Conservation (phyloP, 2,329 filamentous ascomycete genomes). For the Teratosphaeriaceae sp. region DNA sequence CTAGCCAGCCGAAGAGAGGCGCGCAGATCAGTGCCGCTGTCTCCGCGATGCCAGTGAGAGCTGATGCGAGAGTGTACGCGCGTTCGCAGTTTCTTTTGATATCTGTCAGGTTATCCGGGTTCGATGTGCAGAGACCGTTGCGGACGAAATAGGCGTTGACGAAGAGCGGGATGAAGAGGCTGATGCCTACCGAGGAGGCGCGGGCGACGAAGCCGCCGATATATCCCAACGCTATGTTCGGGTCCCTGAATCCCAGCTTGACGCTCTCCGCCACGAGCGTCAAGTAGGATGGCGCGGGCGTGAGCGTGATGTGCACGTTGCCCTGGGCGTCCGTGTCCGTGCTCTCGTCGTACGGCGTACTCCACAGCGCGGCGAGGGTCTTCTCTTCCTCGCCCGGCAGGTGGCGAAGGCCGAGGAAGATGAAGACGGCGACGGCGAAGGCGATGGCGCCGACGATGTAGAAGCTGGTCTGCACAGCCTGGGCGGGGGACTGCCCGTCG, state of each 20-base stretch:
- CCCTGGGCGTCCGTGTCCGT: slow-evolving; percentile 19
- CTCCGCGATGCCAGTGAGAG: slow-evolving; percentile 84
- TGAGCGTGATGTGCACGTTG: slow-evolving; percentile 18
- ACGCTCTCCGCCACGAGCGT: slow-evolving; percentile 36
- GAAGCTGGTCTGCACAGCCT: slow-evolving; percentile 77
- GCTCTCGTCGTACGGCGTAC: slow-evolving; percentile 25
- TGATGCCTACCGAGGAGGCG: slow-evolving; percentile 90
- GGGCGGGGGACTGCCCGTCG: slow-evolving; percentile 62
- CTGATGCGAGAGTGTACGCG: slow-evolving; percentile 82
- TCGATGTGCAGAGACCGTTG: slow-evolving; percentile 66
- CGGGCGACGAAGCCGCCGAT: slow-evolving; percentile 91
- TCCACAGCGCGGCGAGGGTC: slow-evolving; percentile 48
- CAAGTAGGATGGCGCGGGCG: slow-evolving; percentile 51
- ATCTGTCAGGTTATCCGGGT: slow-evolving; percentile 43
- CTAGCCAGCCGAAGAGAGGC: slow-evolving; percentile 79
- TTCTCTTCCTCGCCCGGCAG: slow-evolving; percentile 71
- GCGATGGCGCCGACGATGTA: slow-evolving; percentile 75
- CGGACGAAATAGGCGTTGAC: slow-evolving; percentile 85
- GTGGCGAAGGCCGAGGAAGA: slow-evolving; percentile 67
- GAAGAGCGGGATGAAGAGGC: slow-evolving; percentile 87
- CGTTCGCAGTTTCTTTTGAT: slow-evolving; percentile 78
- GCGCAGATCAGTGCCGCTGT: slow-evolving; percentile 77
- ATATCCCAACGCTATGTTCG: slow-evolving; percentile 79
- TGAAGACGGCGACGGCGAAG: slow-evolving; percentile 64
- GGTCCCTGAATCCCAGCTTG: slow-evolving; percentile 63